A percentile compares a stretch with the other conserved stretches of the same genome.
These are phyloP conservation scores for Acorus calamus DNA, from an alignment of 106 monocot species.

Conservation along the genomic window DNA sequence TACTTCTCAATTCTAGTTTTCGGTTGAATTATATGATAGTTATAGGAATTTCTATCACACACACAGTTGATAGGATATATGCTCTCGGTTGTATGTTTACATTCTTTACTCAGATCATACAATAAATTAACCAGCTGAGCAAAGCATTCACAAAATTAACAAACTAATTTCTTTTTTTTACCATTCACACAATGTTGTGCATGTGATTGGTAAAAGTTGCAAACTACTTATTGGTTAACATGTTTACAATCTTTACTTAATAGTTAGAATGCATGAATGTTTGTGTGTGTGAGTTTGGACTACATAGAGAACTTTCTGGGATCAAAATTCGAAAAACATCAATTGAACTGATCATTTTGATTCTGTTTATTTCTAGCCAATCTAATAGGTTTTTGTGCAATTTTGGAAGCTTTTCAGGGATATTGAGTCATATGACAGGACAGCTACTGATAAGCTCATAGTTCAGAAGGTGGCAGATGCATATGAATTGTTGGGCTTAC, in stretches of 20 bases:
- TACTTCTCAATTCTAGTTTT: slow-evolving; percentile 9
- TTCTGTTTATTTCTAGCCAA: neutral
- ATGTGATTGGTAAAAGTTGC: too few relatives aligned
- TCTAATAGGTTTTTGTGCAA: neutral
- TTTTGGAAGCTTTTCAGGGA: slow-evolving; percentile 58
- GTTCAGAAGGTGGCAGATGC: slow-evolving; percentile 91
- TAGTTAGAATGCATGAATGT: too few relatives aligned
- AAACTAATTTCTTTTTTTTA: too few relatives aligned
- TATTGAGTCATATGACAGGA: slow-evolving; percentile 71
- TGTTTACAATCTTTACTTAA: too few relatives aligned
- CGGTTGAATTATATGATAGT: neutral
- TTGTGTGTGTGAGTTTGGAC: too few relatives aligned
- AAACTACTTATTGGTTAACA: too few relatives aligned
- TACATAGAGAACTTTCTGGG: too few relatives aligned
- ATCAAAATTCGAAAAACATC: too few relatives aligned
- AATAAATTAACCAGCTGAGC: too few relatives aligned
- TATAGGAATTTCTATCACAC: neutral
- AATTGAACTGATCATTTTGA: neutral
- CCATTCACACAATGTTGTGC: too few relatives aligned
- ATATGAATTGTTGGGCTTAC: slow-evolving; percentile 66
- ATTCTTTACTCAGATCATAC: too few relatives aligned
- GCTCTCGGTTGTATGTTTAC: neutral
- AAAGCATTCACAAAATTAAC: too few relatives aligned
- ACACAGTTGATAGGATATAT: neutral
- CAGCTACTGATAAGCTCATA: slow-evolving; percentile 61